These are phyloP conservation scores for Beauveria bassiana DNA, from an alignment of 2,329 filamentous ascomycete species.

Conservation along the genomic window DNA sequence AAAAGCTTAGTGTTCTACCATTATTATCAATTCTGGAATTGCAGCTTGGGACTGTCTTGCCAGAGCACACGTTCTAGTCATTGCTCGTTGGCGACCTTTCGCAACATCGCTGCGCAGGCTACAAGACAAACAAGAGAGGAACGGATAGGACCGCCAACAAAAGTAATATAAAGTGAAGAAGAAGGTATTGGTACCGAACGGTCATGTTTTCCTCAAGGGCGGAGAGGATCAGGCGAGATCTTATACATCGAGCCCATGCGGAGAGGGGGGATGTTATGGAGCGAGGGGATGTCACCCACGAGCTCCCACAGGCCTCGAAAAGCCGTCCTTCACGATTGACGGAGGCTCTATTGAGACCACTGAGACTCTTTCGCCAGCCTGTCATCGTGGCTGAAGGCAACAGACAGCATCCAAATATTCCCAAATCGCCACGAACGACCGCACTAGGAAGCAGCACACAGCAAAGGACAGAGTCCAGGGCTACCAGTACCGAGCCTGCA, in stretches of 20 bases:
- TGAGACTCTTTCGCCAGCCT: background rate
- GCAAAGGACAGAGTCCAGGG: background rate
- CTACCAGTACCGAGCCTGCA: constrained; percentile 13
- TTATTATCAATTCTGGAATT: no score
- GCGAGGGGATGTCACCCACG: background rate
- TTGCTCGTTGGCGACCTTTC: background rate
- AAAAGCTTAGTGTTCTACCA: no score
- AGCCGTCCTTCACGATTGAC: background rate
- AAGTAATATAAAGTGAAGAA: background rate
- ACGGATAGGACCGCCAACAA: no score
- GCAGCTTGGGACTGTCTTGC: background rate
- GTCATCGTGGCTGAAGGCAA: no score
- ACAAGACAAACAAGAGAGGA: background rate
- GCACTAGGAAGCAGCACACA: background rate
- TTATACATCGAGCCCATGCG: constrained; percentile 2
- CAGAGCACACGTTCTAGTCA: background rate
- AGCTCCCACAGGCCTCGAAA: background rate
- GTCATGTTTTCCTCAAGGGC: background rate
- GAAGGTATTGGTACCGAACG: background rate
- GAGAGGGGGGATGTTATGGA: background rate
- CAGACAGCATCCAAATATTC: constrained; percentile 21
- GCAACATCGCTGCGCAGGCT: background rate
- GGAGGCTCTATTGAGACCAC: background rate
- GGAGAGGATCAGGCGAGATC: constrained; percentile 1
- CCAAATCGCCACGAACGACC: constrained; percentile 7